Evolutionary conservation across 768 basidiomycete genomes (phyloP).

Genomic region (Serendipita sp.): DNA sequence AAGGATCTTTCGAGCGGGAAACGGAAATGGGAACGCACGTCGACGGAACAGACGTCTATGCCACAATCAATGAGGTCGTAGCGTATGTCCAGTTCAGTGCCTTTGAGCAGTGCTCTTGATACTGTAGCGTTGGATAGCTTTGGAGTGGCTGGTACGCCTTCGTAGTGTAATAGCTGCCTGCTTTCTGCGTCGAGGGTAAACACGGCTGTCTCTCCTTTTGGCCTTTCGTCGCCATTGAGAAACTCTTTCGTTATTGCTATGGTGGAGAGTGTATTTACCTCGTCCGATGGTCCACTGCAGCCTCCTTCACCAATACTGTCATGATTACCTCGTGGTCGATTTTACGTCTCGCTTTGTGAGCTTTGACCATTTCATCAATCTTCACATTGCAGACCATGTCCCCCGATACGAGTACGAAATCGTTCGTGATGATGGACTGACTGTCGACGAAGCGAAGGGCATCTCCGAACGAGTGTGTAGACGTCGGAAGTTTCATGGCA

Average conservation of each 20-base stretch:
- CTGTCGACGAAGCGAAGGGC: constrained; percentile 90
- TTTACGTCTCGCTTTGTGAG: constrained; percentile 76
- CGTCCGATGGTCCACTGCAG: constrained; percentile 51
- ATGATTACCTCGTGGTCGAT: constrained; percentile 87
- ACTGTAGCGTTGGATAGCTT: constrained; percentile 42
- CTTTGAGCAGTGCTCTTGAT: constrained; percentile 64
- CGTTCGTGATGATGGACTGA: constrained; percentile 74
- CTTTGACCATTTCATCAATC: constrained; percentile 76
- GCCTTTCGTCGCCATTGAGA: constrained; percentile 29
- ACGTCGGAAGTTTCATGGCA: constrained; percentile 72
- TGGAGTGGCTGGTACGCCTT: constrained; percentile 58
- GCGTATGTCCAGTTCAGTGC: constrained; percentile 71
- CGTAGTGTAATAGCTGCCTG: constrained; percentile 73
- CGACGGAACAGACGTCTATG: constrained; percentile 88
- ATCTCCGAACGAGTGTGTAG: constrained; percentile 78
- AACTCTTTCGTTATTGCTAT: neutral
- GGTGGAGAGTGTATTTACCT: constrained; percentile 31
- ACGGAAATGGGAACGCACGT: constrained; percentile 32
- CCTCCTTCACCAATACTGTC: constrained; percentile 86
- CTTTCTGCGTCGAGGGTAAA: constrained; percentile 65
- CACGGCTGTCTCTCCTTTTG: constrained; percentile 56
- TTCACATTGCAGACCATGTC: constrained; percentile 88
- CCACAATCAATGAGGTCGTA: constrained; percentile 79
- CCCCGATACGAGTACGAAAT: constrained; percentile 83
- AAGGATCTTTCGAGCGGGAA: too few species aligned